Base-by-base conservation (phyloP, 2,329 filamentous ascomycete genomes). In the Beauveria rudraprayagi region DNA sequence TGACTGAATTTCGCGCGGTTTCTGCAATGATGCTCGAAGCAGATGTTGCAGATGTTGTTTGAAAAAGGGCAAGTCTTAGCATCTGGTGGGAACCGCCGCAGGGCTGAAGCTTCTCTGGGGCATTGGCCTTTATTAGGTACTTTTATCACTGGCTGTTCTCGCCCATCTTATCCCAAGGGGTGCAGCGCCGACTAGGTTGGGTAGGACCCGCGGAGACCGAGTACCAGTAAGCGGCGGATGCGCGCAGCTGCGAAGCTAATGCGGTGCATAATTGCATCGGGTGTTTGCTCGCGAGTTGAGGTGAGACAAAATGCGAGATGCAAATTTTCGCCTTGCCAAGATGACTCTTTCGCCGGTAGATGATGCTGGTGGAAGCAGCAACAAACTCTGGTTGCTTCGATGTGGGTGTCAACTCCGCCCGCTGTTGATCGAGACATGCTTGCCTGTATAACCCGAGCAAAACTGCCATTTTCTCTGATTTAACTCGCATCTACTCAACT, bases 151-250 rank as follows among this genome's bases (percentile, higher is more conserved):
- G 24, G 19, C 41, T 41, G 16, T 41, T 40, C 34, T 40, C 24
- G n/a, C 17, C 26, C 17, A n/a, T 30, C 24, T 26, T 48, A 9
- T 28, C 34, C 34, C 34, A 16, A 37, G 34, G 11, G 24, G 24
- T 19, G 48, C n/a, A 37, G 48, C 19, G 5, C 43, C 10, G 52
- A 17, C 16, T 5, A 37, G 34, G 34, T 5, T 17, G 28, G 30
- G 14, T 9, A 37, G 26, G 14, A 17, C 43, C 54, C 41, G 54
- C 54, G 54, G 54, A 56, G 54, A 56, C 54, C 54, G 54, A 56
- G 48, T 51, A 50, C 24, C 47, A 50, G 24, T 24, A 11, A 17
- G 41, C 24, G 41, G 41, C 26, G 41, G 26, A 17, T 47, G 54
- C 7, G 8, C 37, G 24, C 26, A 16, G 37, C 43, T 24, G 43